Evolutionary conservation across 345 rosid species (phyloP), one percentile per base, ranked within the genome.

Genomic region (Rhizophora mangle): DNA sequence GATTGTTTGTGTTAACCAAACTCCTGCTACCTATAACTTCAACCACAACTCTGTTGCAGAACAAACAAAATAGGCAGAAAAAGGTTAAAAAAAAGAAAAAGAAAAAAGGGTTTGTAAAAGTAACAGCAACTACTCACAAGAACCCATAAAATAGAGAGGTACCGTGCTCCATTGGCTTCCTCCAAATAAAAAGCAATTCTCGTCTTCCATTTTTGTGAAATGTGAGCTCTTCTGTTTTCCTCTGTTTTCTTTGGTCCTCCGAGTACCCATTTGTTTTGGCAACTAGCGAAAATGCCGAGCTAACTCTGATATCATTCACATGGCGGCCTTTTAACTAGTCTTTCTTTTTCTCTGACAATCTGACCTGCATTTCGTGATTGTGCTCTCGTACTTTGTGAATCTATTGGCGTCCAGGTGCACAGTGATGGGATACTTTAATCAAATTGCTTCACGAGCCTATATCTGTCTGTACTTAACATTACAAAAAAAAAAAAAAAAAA

Each of bases 331-430:
- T 43, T 43, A 43, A 43, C 43, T 37, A 11, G 10, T 37, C 43
- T 37, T 2, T 8, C 43, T 8, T 37, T 9, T 37, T 8, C 43
- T 13, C 49, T 43, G 47, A 43, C 29, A 1, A 63, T 60, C 49
- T 71, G 71, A 49, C 74, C 49, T 27, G 51, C 52, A 61, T 47
- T 51, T 56, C 22, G 49, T 72, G 72, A 69, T 69, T 73, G 78
- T 76, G 80, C 80, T 56, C 18, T 43, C 49, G 49, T 43, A 43
- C 49, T 15, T 15, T 43, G 5, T 43, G 49, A 3, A 11, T 43
- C 18, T 19, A 36, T 55, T 46, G 19, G 4, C 49, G 22, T 56
- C 49, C 83, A 73, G 80, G 75, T 76, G 78, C 69, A 67, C 56
- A 69, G 74, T 65, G 74, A 69, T 56, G 62, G 66, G 65, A 10